Percentiles rank a stretch among this genome's conserved stretches.
Evolutionary conservation across 2,329 filamentous ascomycete species (phyloP).

Genomic region (Dactylellina parvicollis): DNA sequence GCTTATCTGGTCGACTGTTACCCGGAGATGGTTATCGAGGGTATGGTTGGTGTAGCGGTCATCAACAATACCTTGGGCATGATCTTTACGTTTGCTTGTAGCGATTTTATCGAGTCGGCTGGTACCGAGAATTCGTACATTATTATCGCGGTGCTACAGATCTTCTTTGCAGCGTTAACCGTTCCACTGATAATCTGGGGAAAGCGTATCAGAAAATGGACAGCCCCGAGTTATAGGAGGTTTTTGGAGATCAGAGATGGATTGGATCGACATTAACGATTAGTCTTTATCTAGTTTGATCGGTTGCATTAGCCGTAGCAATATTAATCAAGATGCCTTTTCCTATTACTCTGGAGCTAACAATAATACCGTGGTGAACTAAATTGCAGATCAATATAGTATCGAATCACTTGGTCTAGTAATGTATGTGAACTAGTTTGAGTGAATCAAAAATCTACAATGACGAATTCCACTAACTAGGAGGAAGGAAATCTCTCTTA

Average conservation of each 20-base stretch:
- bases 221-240: conserved; percentile 63
- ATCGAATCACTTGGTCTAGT: too few species aligned
- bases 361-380: too few species aligned
- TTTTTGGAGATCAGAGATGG: conserved; percentile 66
- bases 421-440: too few species aligned
- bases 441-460: not conserved
- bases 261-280: conserved; percentile 46
- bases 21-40: conserved; percentile 69
- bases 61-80: conserved; percentile 69
- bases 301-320: not conserved
- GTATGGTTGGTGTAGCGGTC: conserved; percentile 69
- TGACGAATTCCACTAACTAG: not conserved
- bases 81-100: conserved; percentile 67
- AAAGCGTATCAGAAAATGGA: conserved; percentile 66
- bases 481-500: too few species aligned
- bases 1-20: conserved; percentile 69
- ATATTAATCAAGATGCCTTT: too few species aligned
- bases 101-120: conserved; percentile 65
- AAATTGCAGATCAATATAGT: too few species aligned
- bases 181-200: conserved; percentile 68
- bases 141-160: conserved; percentile 66
- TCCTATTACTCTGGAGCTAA: too few species aligned
- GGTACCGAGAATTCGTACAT: conserved; percentile 66
- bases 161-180: conserved; percentile 66
- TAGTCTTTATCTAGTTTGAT: too few species aligned